Percentiles rank a stretch among this genome's conserved stretches.
Evolutionary conservation across 2,329 filamentous ascomycete species (phyloP).

Genomic region (Ophiostoma piceae): DNA sequence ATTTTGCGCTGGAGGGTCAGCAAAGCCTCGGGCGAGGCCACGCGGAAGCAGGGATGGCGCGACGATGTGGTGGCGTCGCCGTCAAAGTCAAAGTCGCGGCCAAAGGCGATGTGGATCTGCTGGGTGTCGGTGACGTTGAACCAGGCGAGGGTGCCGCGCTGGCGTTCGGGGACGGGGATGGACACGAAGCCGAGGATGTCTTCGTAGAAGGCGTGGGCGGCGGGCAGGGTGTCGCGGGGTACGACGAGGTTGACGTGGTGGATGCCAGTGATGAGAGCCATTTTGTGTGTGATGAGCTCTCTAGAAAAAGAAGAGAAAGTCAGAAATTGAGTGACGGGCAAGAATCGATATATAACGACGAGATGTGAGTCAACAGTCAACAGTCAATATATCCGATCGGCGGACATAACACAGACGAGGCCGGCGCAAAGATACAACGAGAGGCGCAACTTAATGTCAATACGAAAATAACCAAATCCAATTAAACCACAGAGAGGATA

Average conservation of each 20-base stretch:
- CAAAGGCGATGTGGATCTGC: conserved; percentile 52
- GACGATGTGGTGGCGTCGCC: conserved; percentile 34
- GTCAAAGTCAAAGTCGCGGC: conserved; percentile 34
- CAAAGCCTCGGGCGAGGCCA: conserved; percentile 46
- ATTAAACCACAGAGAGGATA: neutral
- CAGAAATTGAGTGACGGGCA: neutral
- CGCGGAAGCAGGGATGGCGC: conserved; percentile 55
- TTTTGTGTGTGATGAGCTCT: conserved; percentile 12
- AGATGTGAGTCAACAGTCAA: neutral
- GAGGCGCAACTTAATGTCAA: neutral
- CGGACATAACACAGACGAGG: neutral
- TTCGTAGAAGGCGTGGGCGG: conserved; percentile 51
- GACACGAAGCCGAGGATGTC: conserved; percentile 50
- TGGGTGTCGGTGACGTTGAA: conserved; percentile 53
- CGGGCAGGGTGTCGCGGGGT: conserved; percentile 46
- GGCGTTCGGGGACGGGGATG: conserved; percentile 48
- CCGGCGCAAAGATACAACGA: neutral
- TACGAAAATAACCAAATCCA: neutral
- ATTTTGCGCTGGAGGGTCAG: conserved; percentile 43
- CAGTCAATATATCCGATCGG: conserved; percentile 7
- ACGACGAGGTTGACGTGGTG: conserved; percentile 54
- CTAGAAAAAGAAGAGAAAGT: neutral
- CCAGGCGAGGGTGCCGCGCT: conserved; percentile 51
- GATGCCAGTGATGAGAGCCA: conserved; percentile 34
- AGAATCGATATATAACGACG: neutral